phyloP scores from a whole-genome alignment of 148 eudicot genomes.

The Fagopyrum esculentum region DNA sequence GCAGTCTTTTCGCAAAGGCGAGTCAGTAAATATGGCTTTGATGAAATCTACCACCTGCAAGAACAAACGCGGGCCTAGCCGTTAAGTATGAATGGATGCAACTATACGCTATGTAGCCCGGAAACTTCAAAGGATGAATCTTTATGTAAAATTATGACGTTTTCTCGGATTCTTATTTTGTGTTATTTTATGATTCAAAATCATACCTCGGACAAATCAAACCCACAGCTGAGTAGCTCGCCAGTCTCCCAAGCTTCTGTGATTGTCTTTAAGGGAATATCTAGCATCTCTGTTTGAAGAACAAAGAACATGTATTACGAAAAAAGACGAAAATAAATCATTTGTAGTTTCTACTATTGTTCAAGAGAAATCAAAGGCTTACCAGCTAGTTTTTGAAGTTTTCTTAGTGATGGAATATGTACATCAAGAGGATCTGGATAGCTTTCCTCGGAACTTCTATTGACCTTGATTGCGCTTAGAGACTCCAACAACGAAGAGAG shows the following conservation, averaged over 20 bases:
- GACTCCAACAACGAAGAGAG: constrained; percentile 60
- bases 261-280: constrained; percentile 84
- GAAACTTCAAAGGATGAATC: no score
- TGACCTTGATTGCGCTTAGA: constrained; percentile 28
- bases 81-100: background rate
- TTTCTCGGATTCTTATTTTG: no score
- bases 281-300: constrained; percentile 57
- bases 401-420: constrained; percentile 56
- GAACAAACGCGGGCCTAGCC: background rate
- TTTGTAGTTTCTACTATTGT: background rate
- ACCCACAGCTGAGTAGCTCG: constrained; percentile 74
- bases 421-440: constrained; percentile 35
- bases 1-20: constrained; percentile 86
- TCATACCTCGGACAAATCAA: constrained; percentile 65
- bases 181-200: background rate
- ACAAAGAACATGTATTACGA: constrained; percentile 8
- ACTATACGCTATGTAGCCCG: background rate
- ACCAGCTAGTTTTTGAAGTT: constrained; percentile 76
- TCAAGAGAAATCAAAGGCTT: background rate
- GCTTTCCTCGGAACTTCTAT: constrained; percentile 37
- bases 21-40: constrained; percentile 89
- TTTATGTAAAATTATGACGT: no score
- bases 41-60: constrained; percentile 88
- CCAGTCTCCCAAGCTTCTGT: constrained; percentile 87
- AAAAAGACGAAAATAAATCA: background rate